Conservation (phyloP, 2,329 filamentous ascomycete genomes). For the Neofusicoccum cordaticola region DNA sequence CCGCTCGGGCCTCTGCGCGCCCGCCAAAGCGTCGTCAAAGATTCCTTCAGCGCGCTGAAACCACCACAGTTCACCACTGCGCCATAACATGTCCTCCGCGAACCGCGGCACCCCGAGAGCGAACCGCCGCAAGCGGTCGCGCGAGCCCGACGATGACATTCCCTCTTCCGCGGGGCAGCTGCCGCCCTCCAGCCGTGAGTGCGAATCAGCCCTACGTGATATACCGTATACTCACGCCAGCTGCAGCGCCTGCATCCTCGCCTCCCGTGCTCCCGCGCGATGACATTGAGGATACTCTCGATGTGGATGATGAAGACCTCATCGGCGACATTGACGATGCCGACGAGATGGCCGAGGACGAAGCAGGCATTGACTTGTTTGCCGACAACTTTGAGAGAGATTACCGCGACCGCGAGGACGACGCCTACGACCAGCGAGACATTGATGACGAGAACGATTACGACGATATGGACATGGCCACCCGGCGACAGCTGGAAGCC, state of each 20-base stretch:
- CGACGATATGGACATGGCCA: conserved; percentile 64
- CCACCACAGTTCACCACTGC: conserved; percentile 70
- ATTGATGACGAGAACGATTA: conserved; percentile 75
- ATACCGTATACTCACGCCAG: conserved; percentile 18
- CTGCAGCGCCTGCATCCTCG: conserved; percentile 55
- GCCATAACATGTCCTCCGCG: conserved; percentile 75
- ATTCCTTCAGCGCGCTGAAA: conserved; percentile 19
- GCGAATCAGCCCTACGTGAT: background rate
- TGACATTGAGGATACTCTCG: conserved; percentile 59
- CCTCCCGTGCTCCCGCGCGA: conserved; percentile 64
- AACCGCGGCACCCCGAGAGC: conserved; percentile 65
- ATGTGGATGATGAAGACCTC: conserved; percentile 61
- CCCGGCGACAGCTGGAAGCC: conserved; percentile 68
- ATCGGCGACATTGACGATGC: conserved; percentile 64
- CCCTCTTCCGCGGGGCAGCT: conserved; percentile 53
- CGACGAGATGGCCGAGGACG: conserved; percentile 68
- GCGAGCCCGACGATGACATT: conserved; percentile 62
- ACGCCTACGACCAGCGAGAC: conserved; percentile 65
- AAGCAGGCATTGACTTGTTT: conserved; percentile 70
- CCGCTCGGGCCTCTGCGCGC: conserved; percentile 4
- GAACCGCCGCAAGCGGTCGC: conserved; percentile 60
- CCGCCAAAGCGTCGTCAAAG: conserved; percentile 3
- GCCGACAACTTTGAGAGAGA: conserved; percentile 65
- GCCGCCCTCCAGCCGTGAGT: conserved; percentile 63
- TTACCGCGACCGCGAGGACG: conserved; percentile 53